These are phyloP conservation scores for Phytophthora megakarya DNA, from an alignment of 352 stramenopile species.

Conservation along the genomic window DNA sequence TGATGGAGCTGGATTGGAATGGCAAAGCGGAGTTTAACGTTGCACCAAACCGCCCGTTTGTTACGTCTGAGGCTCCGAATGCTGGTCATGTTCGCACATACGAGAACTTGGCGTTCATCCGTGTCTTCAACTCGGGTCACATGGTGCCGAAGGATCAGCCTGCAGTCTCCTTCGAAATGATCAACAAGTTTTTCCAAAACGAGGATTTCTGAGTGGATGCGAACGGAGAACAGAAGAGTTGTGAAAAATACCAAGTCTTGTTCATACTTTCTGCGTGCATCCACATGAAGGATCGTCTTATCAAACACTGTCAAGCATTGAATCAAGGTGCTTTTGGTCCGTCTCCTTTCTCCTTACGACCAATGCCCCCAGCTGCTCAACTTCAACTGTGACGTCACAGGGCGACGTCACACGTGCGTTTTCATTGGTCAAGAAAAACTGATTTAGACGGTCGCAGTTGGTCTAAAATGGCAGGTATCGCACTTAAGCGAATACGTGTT, in stretches of 20 bases:
- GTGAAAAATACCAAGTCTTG: neutral
- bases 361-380: constrained; percentile 10
- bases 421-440: neutral
- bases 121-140: neutral
- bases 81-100: neutral
- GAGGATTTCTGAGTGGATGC: neutral
- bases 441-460: neutral
- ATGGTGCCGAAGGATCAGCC: neutral
- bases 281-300: no score
- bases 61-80: neutral
- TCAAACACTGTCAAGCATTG: no score
- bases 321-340: no score
- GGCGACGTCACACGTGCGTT: neutral
- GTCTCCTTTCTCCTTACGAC: no score
- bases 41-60: neutral
- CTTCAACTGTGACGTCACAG: constrained; percentile 14
- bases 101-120: neutral
- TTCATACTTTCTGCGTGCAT: neutral
- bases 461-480: neutral
- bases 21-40: neutral
- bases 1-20: neutral
- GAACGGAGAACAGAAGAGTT: neutral
- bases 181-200: neutral
- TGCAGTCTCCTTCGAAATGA: neutral
- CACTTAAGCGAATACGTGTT: neutral